Evolutionary conservation across 176 grass and related monocot genomes (phyloP), one percentile per base, ranked within the genome.

Genomic region (Saccharum officinarum): DNA sequence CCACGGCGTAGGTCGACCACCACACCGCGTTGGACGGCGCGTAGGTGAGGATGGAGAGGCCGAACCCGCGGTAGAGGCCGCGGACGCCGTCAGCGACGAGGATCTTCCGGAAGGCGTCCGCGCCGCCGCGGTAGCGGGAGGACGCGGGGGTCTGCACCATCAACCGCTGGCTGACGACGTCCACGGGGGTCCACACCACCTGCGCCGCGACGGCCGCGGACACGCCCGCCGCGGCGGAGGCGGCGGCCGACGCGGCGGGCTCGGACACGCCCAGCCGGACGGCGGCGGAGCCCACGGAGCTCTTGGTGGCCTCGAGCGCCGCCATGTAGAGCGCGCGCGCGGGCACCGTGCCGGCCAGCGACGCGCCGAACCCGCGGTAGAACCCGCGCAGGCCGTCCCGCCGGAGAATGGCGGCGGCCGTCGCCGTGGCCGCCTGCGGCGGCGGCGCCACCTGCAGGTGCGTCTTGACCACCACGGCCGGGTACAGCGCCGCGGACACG

Each of bases 281-380:
- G 0, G 97, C 88, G n/a, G 93, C 88, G 23, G 97, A 82, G 0
- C 97, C 97, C 7, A 99, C 92, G 31, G 93, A 87, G 83, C 92
- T 94, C 88, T 99, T 99, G 83, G 97, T 99, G 62, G 88, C 86
- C 89, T 99, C 97, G 15, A 99, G 93, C 54, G 97, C 93, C 18
- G 91, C 92, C 97, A 99, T 99, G 84, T 99, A 99, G 61, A 99
- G 93, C 57, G 93, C 97, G 72, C 97, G 92, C 13, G 97, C 97
- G 13, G 97, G 97, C 4, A 99, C 79, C 13, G 93, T 99, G 45
- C 97, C 97, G 42, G 92, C 94, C 15, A 99, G 91, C 9, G 97
- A 99, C 7, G 97, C 94, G 71, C 89, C 89, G 79, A 99, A 96
- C 0, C 97, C 97, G 34, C 92, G 91, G 90, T 99, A 99, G 86